phyloP scores from a whole-genome alignment of 1,139 yeast genomes.

The Debaryomyces robertsiae region DNA sequence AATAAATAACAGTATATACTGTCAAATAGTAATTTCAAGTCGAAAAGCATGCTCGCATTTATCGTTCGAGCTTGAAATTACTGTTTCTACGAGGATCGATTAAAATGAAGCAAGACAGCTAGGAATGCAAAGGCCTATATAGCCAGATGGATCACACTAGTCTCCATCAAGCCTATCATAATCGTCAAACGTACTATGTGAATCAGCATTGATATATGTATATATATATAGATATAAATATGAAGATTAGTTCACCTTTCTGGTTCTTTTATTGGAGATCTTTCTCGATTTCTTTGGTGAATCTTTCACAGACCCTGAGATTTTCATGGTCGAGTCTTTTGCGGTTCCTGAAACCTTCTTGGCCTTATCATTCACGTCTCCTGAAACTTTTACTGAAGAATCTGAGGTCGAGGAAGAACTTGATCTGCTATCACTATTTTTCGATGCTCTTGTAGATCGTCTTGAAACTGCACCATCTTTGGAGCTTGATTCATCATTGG shows the following conservation, averaged over 20 bases:
- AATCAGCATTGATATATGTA: constrained; percentile 3
- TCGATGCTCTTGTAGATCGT: constrained; percentile 9
- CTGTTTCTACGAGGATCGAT: no score
- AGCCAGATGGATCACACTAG: no score
- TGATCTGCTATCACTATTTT: constrained; percentile 7
- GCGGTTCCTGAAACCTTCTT: constrained; percentile 7
- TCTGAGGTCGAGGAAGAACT: constrained; percentile 13
- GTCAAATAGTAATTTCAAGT: no score
- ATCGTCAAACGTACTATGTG: no score
- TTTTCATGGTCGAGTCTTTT: constrained; percentile 9
- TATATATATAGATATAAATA: constrained; percentile 2
- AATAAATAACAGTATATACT: neutral
- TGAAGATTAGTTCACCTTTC: constrained; percentile 6
- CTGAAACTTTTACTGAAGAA: constrained; percentile 6
- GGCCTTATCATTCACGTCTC: no score
- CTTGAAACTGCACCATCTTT: constrained; percentile 5
- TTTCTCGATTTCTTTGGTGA: constrained; percentile 18
- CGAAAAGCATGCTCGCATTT: no score
- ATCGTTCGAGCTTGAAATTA: no score
- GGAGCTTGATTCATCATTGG: constrained; percentile 12
- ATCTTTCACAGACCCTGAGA: no score
- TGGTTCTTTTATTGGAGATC: constrained; percentile 19
- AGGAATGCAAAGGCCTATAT: no score
- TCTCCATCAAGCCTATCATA: no score
- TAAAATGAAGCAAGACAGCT: no score